Base-by-base conservation (phyloP, 1,139 yeast genomes). In the Kluyveromyces sp. region DNA sequence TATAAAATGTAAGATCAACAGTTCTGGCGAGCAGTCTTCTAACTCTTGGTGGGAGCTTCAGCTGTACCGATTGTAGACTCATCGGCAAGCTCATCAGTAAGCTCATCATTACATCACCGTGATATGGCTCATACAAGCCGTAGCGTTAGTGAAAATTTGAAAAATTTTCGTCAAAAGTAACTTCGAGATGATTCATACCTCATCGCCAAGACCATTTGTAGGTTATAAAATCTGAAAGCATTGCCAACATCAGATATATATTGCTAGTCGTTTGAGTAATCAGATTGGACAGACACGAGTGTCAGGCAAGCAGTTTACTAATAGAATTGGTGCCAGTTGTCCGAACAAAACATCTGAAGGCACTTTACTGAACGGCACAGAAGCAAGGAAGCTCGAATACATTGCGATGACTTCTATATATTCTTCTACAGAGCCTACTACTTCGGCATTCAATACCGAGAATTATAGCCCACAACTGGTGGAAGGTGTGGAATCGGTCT, bases 401-500 rank as follows among this genome's bases (percentile, higher is more conserved):
- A 22, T 13, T 12, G 34, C 2, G 3, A 31, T 7, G 4, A 28
- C 40, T n/a, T 30, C 37, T 22, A 43, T 41, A 13, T 57, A 57
- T 44, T 49, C 50, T 17, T 55, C 58, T 8, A 52, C 55, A 16
- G 51, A 50, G 30, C 60, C 63, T 35, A 50, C 58, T 13, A 48
- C 48, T 9, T 57, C 62, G 8, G 55, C 57, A 7, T 55, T 55
- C 49, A 56, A 55, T 40, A 48, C 60, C 11, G 47, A 47, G 11
- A 45, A 48, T 29, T 60, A 57, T 48, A 50, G 51, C 16, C 64
- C 65, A 11, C 71, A 78, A 52, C 70, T 86, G 48, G 95, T 88
- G 39, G 95, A 89, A 53, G 57, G 54, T 44, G 96, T 88, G 40
- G 74, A 81, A 49, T 86, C 87, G 57, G 97, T 92, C 17, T 76